Evolutionary conservation across 805 yeast genomes (phyloP).

Genomic region (Yueomyces sp.): DNA sequence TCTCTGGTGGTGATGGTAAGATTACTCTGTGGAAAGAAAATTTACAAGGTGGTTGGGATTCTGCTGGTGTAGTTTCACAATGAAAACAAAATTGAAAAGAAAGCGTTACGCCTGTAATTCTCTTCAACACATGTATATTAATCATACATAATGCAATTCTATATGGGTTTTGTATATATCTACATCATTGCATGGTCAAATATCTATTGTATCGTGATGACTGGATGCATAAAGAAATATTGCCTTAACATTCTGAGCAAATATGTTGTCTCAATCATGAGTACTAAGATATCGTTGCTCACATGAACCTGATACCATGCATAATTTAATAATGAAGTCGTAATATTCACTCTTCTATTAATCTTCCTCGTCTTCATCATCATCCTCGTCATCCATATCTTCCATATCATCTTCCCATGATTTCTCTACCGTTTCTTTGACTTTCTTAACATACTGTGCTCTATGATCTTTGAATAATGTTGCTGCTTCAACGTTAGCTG

Average conservation of each 20-base stretch:
- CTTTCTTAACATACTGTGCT: conserved; percentile 81
- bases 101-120: too few relatives aligned
- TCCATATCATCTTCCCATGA: conserved; percentile 78
- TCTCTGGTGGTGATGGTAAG: conserved; percentile 91
- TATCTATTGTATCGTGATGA: too few relatives aligned
- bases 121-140: too few relatives aligned
- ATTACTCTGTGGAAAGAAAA: conserved; percentile 95
- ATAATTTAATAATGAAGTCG: too few relatives aligned
- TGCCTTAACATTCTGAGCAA: too few relatives aligned
- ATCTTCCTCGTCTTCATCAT: conserved; percentile 11
- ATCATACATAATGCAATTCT: too few relatives aligned
- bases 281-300: too few relatives aligned
- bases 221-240: too few relatives aligned
- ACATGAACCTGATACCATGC: too few relatives aligned
- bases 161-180: too few relatives aligned
- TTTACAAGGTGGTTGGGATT: conserved; percentile 86
- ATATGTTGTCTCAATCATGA: too few relatives aligned
- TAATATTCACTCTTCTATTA: neutral
- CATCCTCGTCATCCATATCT: conserved; percentile 27
- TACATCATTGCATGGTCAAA: too few relatives aligned
- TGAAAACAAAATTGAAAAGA: neutral
- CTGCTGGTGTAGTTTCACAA: conserved; percentile 71
- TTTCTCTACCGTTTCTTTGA: conserved; percentile 85
- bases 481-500: conserved; percentile 97
- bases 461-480: conserved; percentile 90